These are phyloP conservation scores for Exophiala aquamarina DNA, from an alignment of 2,329 filamentous ascomycete genomes.

Conservation along the genomic window DNA sequence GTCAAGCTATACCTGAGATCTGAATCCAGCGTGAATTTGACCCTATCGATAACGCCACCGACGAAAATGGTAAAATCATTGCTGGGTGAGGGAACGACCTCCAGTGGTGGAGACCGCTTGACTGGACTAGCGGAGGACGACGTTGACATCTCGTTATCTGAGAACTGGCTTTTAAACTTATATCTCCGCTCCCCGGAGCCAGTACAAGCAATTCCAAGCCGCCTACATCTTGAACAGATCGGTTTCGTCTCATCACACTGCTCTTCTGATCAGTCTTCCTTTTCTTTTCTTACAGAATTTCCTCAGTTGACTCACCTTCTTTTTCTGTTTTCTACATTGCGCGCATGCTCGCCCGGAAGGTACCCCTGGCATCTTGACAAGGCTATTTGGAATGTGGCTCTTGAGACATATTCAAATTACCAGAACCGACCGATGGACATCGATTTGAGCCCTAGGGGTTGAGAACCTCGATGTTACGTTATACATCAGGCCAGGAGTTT, in stretches of 20 bases:
- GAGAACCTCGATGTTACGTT: no score
- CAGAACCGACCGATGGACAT: no score
- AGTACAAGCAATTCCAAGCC: constrained; percentile 45
- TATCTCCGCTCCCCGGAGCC: constrained; percentile 49
- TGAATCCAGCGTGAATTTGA: constrained; percentile 32
- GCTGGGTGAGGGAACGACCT: constrained; percentile 25
- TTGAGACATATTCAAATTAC: no score
- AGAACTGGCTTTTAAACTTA: constrained; percentile 48
- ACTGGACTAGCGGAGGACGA: not conserved
- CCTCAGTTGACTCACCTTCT: constrained; percentile 44
- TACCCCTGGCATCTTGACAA: constrained; percentile 48
- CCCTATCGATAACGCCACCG: constrained; percentile 34
- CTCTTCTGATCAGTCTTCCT: no score
- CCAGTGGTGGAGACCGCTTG: not conserved
- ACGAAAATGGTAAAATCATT: constrained; percentile 37
- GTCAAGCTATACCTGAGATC: constrained; percentile 49
- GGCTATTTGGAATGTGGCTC: no score
- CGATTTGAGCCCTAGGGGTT: no score
- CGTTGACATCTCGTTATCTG: constrained; percentile 5
- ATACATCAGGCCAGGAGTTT: no score
- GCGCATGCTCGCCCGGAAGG: constrained; percentile 52
- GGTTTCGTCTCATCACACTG: constrained; percentile 51
- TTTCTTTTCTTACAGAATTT: no score
- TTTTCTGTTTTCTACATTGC: constrained; percentile 53
- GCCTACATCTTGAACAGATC: constrained; percentile 46